These are phyloP conservation scores for Kregervanrija pseudodelftensis DNA, from an alignment of 805 yeast genomes.

Conservation along the genomic window DNA sequence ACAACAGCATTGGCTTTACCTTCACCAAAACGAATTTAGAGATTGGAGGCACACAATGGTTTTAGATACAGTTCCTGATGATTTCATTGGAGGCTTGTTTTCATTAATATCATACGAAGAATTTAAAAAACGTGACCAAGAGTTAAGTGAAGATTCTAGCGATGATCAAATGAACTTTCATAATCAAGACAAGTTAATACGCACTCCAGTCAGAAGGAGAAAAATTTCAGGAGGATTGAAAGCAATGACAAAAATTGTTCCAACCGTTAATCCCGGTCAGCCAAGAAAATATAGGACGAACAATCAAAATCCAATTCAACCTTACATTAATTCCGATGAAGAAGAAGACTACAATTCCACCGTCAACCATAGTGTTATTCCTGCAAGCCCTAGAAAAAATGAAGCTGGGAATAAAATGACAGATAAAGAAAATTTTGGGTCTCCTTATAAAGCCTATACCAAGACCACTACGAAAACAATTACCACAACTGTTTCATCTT, in stretches of 20 bases:
- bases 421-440: constrained; percentile 9
- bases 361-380: constrained; percentile 8
- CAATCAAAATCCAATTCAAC: constrained; percentile 20
- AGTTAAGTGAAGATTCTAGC: constrained; percentile 17
- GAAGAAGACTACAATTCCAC: constrained; percentile 23
- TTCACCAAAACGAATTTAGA: constrained; percentile 92
- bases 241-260: constrained; percentile 62
- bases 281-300: constrained; percentile 65
- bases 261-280: constrained; percentile 92
- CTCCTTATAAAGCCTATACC: constrained; percentile 19
- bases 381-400: constrained; percentile 9
- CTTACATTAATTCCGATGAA: constrained; percentile 29
- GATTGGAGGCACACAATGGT: constrained; percentile 95
- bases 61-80: constrained; percentile 59
- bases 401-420: constrained; percentile 16
- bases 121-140: constrained; percentile 40
- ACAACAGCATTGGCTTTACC: constrained; percentile 96
- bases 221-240: constrained; percentile 63
- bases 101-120: constrained; percentile 58
- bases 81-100: constrained; percentile 58
- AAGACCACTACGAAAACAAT: constrained; percentile 46
- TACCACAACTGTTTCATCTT: constrained; percentile 32
- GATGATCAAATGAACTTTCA: constrained; percentile 21
- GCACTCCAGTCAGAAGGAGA: constrained; percentile 70
- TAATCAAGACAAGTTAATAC: constrained; percentile 33